These are phyloP conservation scores for Citrus maxima DNA, from an alignment of 345 rosid species.

Conservation along the genomic window DNA sequence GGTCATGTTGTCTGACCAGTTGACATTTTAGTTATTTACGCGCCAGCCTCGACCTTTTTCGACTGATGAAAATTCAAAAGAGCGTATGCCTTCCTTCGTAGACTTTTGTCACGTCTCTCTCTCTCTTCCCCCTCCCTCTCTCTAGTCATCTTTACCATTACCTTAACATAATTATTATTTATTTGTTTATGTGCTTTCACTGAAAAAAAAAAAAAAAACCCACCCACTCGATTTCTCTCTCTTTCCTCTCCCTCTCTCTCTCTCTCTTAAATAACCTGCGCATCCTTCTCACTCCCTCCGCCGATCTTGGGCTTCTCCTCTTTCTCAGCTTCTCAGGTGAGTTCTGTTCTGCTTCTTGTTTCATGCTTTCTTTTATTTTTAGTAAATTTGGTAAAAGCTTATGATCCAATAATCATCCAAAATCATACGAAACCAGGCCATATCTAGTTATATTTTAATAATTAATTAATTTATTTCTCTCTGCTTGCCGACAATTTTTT, in stretches of 20 bases:
- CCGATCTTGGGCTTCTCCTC: not conserved
- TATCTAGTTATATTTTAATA: too few species aligned
- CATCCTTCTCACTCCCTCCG: not conserved
- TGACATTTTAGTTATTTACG: not conserved
- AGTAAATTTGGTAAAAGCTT: not conserved
- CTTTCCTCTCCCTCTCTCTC: too few species aligned
- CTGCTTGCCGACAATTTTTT: too few species aligned
- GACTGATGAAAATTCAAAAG: not conserved
- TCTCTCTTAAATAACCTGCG: not conserved
- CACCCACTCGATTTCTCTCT: too few species aligned
- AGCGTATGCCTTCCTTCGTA: not conserved
- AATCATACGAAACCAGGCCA: too few species aligned
- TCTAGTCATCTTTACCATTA: too few species aligned
- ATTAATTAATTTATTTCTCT: too few species aligned
- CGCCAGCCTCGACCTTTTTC: not conserved
- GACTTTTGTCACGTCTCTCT: constrained; percentile 10
- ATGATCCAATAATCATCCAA: too few species aligned
- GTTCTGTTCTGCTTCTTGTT: not conserved
- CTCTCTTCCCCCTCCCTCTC: too few species aligned
- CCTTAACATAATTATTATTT: too few species aligned
- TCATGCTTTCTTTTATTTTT: not conserved
- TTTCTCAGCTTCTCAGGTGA: constrained; percentile 7
- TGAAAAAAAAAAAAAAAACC: too few species aligned
- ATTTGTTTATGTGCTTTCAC: too few species aligned
- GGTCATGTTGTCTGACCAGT: not conserved